These are phyloP conservation scores for Ustilaginoidea virens DNA, from an alignment of 2,329 filamentous ascomycete species.

Conservation along the genomic window DNA sequence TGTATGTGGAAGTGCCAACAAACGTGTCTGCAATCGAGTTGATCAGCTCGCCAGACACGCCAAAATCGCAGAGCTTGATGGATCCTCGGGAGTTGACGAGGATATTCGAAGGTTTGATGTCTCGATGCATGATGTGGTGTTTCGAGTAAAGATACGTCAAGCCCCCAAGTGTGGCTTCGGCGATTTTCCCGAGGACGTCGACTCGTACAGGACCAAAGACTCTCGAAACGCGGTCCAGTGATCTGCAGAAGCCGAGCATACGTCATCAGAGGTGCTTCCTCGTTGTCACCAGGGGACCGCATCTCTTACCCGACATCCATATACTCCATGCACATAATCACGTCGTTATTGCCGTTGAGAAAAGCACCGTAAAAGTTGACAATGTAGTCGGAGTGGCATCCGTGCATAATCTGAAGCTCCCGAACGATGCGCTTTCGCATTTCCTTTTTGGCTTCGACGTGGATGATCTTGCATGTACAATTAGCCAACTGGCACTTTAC, in stretches of 20 bases:
- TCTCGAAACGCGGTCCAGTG: conserved; percentile 84
- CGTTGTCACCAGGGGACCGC: neutral
- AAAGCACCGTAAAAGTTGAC: conserved; percentile 98
- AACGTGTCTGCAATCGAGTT: conserved; percentile 98
- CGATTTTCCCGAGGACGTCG: conserved; percentile 93
- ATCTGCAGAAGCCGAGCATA: conserved; percentile 32
- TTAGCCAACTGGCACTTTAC: no score
- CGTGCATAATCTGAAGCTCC: conserved; percentile 95
- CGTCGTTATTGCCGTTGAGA: conserved; percentile 89
- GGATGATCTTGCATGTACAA: conserved; percentile 90
- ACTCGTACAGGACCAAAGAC: conserved; percentile 92
- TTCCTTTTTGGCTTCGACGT: conserved; percentile 94
- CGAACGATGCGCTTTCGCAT: conserved; percentile 93
- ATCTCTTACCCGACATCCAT: conserved; percentile 91
- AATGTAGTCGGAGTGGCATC: conserved; percentile 92
- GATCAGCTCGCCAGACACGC: conserved; percentile 93
- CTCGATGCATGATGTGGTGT: conserved; percentile 97
- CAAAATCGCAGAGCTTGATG: conserved; percentile 97
- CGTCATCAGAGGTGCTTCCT: no score
- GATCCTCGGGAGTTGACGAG: conserved; percentile 85
- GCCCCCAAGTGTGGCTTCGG: conserved; percentile 84
- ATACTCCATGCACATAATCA: conserved; percentile 99
- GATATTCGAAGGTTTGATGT: conserved; percentile 97
- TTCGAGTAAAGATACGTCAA: conserved; percentile 89
- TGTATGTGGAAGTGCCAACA: conserved; percentile 96